phyloP scores from a whole-genome alignment of 257 asterid species.

The Solanum phureja region DNA sequence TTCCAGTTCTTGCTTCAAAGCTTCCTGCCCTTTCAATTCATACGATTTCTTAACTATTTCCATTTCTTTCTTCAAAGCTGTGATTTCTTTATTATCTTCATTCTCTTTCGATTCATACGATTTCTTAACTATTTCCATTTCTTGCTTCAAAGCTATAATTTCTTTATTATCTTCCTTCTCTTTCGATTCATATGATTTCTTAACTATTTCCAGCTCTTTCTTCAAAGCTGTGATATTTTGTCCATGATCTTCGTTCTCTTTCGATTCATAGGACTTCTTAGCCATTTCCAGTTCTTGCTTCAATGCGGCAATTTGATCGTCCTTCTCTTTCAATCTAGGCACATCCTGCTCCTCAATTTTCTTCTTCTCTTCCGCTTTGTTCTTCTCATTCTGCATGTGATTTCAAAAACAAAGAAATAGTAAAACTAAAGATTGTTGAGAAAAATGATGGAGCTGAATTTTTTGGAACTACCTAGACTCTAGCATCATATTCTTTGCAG shows the following conservation, averaged over 20 bases:
- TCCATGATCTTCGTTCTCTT: conserved; percentile 1
- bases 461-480: neutral
- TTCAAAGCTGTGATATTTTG: conserved; percentile 7
- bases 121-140: conserved; percentile 22
- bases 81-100: conserved; percentile 8
- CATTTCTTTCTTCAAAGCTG: conserved; percentile 18
- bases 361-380: conserved; percentile 1
- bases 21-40: conserved; percentile 14
- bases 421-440: neutral
- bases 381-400: conserved; percentile 31
- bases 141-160: conserved; percentile 14
- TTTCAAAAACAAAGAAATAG: neutral
- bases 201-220: conserved; percentile 26
- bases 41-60: conserved; percentile 18
- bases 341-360: conserved; percentile 26
- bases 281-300: conserved; percentile 18
- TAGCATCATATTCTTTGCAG: neutral
- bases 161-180: conserved; percentile 31
- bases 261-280: neutral
- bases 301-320: conserved; percentile 17
- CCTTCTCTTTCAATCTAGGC: conserved; percentile 22
- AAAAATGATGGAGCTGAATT: neutral
- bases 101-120: conserved; percentile 16
- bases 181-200: conserved; percentile 24
- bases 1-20: conserved; percentile 26